Conservation (phyloP, 1,284 basidiomycete genomes). For the Ceraceosorus guamensis region DNA sequence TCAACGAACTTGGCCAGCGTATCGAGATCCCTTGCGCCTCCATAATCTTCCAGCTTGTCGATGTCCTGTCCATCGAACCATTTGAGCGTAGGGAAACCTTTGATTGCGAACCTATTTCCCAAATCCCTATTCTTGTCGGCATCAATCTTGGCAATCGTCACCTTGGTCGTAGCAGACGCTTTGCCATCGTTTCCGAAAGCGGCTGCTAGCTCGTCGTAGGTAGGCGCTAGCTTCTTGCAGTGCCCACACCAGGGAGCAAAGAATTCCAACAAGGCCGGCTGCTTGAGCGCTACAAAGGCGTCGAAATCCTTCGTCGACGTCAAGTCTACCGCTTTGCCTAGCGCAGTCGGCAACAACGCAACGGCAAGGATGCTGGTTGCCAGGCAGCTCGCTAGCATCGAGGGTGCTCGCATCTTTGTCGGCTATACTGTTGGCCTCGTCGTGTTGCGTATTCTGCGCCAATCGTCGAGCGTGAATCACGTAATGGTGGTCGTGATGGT, state of each 20-base stretch:
- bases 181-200: constrained; percentile 54
- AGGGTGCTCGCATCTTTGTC: too few species aligned
- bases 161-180: constrained; percentile 60
- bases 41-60: constrained; percentile 61
- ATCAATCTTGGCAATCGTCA: constrained; percentile 84
- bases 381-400: too few species aligned
- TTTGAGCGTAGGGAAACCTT: constrained; percentile 82
- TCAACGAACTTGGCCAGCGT: constrained; percentile 66
- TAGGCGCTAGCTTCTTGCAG: constrained; percentile 70
- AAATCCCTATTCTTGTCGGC: constrained; percentile 75
- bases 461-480: too few species aligned
- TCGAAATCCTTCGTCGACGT: constrained; percentile 38
- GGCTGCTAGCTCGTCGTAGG: constrained; percentile 80
- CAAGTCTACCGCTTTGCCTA: constrained; percentile 35
- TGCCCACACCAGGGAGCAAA: constrained; percentile 48
- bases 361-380: too few species aligned
- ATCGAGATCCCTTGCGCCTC: constrained; percentile 73
- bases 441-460: too few species aligned
- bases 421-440: too few species aligned
- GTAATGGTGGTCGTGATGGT: too few species aligned
- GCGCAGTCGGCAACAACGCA: too few species aligned
- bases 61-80: constrained; percentile 65
- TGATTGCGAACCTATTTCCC: constrained; percentile 62
- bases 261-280: constrained; percentile 40
- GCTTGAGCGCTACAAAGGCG: constrained; percentile 28